These are phyloP conservation scores for Collybiopsis confluens DNA, from an alignment of 768 basidiomycete genomes.

Conservation along the genomic window DNA sequence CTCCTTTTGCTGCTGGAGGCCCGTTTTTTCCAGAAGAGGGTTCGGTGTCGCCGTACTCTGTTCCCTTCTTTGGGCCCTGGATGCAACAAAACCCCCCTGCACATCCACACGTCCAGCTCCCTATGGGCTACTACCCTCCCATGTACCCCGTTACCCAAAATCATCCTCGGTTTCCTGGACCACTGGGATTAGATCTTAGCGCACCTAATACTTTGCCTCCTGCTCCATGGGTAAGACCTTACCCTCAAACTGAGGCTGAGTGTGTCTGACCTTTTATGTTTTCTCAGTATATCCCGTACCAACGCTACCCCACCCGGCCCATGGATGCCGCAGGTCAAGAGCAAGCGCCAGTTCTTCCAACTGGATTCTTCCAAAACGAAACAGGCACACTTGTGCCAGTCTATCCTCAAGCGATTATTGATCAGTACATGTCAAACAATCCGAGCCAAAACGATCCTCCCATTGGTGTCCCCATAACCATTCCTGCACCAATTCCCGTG, in stretches of 20 bases:
- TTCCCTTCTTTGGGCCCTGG: conserved; percentile 33
- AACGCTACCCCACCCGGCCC: conserved; percentile 30
- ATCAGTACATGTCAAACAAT: conserved; percentile 58
- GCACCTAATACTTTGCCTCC: conserved; percentile 25
- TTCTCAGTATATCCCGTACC: conserved; percentile 50
- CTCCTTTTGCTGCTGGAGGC: conserved; percentile 19
- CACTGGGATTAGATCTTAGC: conserved; percentile 34
- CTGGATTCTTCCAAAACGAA: conserved; percentile 69
- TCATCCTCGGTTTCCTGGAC: conserved; percentile 24
- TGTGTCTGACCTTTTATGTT: conserved; percentile 1
- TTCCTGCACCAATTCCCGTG: neutral
- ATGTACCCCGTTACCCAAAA: conserved; percentile 35
- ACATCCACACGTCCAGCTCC: conserved; percentile 44
- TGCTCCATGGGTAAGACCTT: conserved; percentile 22
- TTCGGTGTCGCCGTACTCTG: conserved; percentile 25
- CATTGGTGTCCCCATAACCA: neutral
- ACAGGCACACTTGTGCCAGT: conserved; percentile 69
- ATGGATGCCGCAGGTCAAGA: conserved; percentile 21
- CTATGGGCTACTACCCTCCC: conserved; percentile 44
- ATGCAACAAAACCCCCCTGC: conserved; percentile 31
- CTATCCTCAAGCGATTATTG: conserved; percentile 66
- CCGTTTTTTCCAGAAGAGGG: neutral
- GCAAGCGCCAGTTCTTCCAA: conserved; percentile 58
- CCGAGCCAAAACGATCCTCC: neutral
- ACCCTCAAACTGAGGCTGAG: neutral